Conservation (phyloP, 73 alveolate genomes). For the Uronychia binucleata region DNA sequence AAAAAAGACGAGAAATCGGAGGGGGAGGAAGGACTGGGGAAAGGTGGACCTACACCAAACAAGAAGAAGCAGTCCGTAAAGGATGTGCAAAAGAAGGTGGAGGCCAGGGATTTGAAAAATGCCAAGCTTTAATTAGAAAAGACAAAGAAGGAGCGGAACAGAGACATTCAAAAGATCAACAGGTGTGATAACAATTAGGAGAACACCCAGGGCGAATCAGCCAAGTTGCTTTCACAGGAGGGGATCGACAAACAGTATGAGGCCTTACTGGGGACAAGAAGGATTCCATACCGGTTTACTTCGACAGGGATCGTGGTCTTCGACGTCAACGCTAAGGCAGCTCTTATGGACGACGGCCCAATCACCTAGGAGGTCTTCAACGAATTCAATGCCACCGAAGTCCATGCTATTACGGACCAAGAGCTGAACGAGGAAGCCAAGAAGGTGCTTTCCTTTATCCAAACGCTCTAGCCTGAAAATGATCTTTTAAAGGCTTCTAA, state of each 20-base stretch:
- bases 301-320: constrained; percentile 36
- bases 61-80: not conserved
- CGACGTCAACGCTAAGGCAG: constrained; percentile 29
- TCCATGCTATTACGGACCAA: not conserved
- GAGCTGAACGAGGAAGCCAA: not conserved
- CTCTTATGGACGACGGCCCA: not conserved
- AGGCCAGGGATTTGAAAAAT: constrained; percentile 12
- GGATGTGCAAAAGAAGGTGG: constrained; percentile 2
- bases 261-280: constrained; percentile 1
- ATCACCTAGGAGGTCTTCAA: constrained; percentile 1
- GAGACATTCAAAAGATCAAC: not conserved
- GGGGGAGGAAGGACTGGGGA: too few species aligned
- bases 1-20: too few species aligned
- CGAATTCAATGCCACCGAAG: not conserved
- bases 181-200: not conserved
- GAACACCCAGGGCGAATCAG: not conserved
- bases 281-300: not conserved
- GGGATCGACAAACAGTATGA: not conserved
- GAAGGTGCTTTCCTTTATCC: not conserved
- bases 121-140: constrained; percentile 7
- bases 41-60: too few species aligned
- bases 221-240: not conserved
- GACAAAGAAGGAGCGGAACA: not conserved
- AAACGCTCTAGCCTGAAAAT: not conserved
- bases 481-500: not conserved